Evolutionary conservation across 768 basidiomycete species (phyloP).

Genomic region (Mycena capillaripes): DNA sequence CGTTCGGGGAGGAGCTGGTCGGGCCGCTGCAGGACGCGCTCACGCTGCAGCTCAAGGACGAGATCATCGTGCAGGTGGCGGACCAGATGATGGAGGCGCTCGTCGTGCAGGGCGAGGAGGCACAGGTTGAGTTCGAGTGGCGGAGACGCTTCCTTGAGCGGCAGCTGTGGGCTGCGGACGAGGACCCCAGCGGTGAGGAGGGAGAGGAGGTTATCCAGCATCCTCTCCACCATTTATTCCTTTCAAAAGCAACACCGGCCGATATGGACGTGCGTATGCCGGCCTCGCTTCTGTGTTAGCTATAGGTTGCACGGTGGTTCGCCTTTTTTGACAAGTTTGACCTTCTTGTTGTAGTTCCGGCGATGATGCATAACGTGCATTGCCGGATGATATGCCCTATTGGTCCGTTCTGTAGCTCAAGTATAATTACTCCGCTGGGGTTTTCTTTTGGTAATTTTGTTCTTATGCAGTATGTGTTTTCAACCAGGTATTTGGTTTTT

Average conservation of each 20-base stretch:
- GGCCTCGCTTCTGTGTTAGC: constrained; percentile 24
- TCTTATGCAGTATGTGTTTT: not conserved
- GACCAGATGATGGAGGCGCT: constrained; percentile 37
- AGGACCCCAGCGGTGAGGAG: not conserved
- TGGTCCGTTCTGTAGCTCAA: not conserved
- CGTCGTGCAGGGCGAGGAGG: constrained; percentile 35
- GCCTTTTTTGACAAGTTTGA: not conserved
- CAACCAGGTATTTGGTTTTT: not conserved
- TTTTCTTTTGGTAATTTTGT: not conserved
- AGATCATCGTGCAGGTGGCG: constrained; percentile 34
- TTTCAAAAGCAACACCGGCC: constrained; percentile 21
- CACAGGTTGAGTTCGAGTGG: constrained; percentile 38
- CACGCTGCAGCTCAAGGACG: constrained; percentile 32
- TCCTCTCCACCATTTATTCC: constrained; percentile 31
- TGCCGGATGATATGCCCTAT: constrained; percentile 6
- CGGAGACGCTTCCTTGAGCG: constrained; percentile 29
- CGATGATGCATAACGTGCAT: constrained; percentile 28
- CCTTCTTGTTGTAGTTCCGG: constrained; percentile 8
- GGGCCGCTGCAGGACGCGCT: constrained; percentile 30
- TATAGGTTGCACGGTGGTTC: not conserved
- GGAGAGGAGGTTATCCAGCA: constrained; percentile 31
- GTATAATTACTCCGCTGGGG: not conserved
- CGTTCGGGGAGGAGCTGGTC: constrained; percentile 24
- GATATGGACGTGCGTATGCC: constrained; percentile 31
- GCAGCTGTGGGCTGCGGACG: constrained; percentile 24